Percentiles rank a stretch among this genome's conserved stretches.
Conservation (phyloP, 345 rosid genomes). For the Passiflora organensis region DNA sequence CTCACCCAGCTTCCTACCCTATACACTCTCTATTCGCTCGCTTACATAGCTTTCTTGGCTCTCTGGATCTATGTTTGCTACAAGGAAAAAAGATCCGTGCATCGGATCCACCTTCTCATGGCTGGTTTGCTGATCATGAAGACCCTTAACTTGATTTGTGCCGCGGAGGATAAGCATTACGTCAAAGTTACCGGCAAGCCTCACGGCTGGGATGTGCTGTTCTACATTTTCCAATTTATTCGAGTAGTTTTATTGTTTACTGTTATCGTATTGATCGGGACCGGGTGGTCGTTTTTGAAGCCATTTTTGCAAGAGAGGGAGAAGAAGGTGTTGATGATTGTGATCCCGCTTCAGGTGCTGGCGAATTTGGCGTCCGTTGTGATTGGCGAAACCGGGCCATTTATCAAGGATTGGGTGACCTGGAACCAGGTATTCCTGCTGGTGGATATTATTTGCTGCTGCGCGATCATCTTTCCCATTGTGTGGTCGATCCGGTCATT, state of each 20-base stretch:
- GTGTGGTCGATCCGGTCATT: constrained; percentile 89
- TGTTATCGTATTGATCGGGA: constrained; percentile 87
- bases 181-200: constrained; percentile 35
- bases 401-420: constrained; percentile 79
- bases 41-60: constrained; percentile 51
- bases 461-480: constrained; percentile 91
- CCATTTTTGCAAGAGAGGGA: constrained; percentile 94
- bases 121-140: constrained; percentile 67
- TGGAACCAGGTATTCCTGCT: constrained; percentile 93
- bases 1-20: constrained; percentile 68
- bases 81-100: constrained; percentile 46
- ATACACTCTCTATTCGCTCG: constrained; percentile 45
- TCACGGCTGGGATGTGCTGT: constrained; percentile 92
- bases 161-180: constrained; percentile 79
- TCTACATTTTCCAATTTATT: constrained; percentile 82
- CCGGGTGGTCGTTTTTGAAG: constrained; percentile 97
- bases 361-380: constrained; percentile 88
- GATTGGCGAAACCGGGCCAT: constrained; percentile 92
- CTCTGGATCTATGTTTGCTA: constrained; percentile 60
- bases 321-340: constrained; percentile 94
- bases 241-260: constrained; percentile 84
- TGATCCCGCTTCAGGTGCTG: constrained; percentile 89
- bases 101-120: constrained; percentile 88
- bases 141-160: constrained; percentile 82
- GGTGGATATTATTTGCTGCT: constrained; percentile 88